Evolutionary conservation across 2,329 filamentous ascomycete genomes (phyloP).

Genomic region (Paecilomyces variotii): DNA sequence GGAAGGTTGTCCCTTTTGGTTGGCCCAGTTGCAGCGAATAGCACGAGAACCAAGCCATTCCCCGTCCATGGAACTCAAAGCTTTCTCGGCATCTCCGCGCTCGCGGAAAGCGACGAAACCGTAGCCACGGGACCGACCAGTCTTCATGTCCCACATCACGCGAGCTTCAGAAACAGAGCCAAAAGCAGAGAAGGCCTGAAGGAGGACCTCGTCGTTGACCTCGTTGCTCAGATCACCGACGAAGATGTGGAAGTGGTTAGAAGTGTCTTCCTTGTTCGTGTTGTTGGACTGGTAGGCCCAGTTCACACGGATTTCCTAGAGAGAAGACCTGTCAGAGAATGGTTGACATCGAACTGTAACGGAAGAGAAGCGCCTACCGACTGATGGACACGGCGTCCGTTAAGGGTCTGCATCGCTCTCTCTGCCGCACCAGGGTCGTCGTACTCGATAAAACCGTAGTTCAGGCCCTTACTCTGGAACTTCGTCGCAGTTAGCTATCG

Average conservation of each 20-base stretch:
- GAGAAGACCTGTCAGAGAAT: slow-evolving; percentile 8
- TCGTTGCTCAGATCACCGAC: slow-evolving; percentile 97
- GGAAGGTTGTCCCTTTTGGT: slow-evolving; percentile 98
- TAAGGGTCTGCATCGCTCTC: slow-evolving; percentile 93
- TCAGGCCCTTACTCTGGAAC: slow-evolving; percentile 83
- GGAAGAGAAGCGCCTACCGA: slow-evolving; percentile 53
- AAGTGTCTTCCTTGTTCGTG: slow-evolving; percentile 91
- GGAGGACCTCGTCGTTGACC: slow-evolving; percentile 91
- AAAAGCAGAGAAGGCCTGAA: slow-evolving; percentile 92
- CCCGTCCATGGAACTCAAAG: slow-evolving; percentile 93
- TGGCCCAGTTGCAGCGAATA: slow-evolving; percentile 99
- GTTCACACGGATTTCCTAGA: slow-evolving; percentile 94
- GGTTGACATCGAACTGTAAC: neutral
- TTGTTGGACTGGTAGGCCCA: slow-evolving; percentile 99
- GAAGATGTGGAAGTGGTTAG: slow-evolving; percentile 97
- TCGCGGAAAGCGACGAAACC: slow-evolving; percentile 98
- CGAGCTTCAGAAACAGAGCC: slow-evolving; percentile 93
- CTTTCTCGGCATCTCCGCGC: slow-evolving; percentile 87
- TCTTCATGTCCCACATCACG: slow-evolving; percentile 99
- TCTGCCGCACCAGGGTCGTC: slow-evolving; percentile 95
- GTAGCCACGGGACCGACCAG: slow-evolving; percentile 90
- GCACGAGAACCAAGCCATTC: slow-evolving; percentile 98
- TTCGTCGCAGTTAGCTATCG: slow-evolving; percentile 9
- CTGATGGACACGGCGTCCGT: slow-evolving; percentile 91
- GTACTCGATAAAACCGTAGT: slow-evolving; percentile 98